Percentiles rank a stretch among this genome's conserved stretches.
Evolutionary conservation across 305 asterid genomes (phyloP).

Genomic region (Ruellia speciosa): DNA sequence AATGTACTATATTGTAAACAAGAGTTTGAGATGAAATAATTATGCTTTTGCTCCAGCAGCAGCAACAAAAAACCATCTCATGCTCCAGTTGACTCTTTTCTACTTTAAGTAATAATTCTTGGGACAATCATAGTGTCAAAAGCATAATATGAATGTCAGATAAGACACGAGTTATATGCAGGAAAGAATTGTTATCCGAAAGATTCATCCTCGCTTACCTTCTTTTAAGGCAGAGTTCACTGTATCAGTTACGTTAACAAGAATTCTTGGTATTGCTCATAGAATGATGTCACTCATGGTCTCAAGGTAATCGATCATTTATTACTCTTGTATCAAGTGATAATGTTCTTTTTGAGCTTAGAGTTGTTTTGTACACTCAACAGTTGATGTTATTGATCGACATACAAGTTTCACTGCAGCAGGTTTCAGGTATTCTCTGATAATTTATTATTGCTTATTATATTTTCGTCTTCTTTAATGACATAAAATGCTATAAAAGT

Average conservation of each 20-base stretch:
- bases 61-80: no score
- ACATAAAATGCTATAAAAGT: not conserved
- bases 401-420: conserved; percentile 42
- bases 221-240: conserved; percentile 98
- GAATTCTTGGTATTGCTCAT: conserved; percentile 97
- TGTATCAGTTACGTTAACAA: conserved; percentile 86
- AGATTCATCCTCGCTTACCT: conserved; percentile 91
- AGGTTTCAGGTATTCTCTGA: conserved; percentile 13
- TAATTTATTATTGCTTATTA: not conserved
- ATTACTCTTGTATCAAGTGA: not conserved
- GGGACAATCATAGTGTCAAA: no score
- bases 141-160: no score
- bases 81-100: no score
- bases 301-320: conserved; percentile 54
- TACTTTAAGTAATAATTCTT: no score
- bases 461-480: not conserved
- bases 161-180: conserved; percentile 44
- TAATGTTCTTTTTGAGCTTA: not conserved
- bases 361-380: no score
- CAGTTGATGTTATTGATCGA: conserved; percentile 21
- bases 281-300: conserved; percentile 86
- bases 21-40: no score
- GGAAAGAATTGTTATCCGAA: conserved; percentile 89
- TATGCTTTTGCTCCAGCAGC: no score
- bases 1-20: no score